Evolutionary conservation across 495 filamentous ascomycete species (phyloP).

Genomic region (Xylaria intraflava): DNA sequence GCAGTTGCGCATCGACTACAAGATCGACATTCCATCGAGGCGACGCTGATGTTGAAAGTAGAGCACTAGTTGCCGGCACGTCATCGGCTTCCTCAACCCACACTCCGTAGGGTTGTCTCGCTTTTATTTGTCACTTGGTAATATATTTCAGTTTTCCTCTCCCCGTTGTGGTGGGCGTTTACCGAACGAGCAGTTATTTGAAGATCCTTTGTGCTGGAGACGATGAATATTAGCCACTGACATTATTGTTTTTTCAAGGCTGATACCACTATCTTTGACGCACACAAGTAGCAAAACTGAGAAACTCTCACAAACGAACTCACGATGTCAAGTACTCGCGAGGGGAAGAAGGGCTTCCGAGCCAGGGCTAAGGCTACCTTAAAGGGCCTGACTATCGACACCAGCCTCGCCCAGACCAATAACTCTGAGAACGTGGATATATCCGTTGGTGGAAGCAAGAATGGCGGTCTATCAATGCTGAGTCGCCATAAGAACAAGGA

Average conservation of each 20-base stretch:
- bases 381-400: conserved; percentile 3
- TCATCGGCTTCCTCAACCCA: neutral
- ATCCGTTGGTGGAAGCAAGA: neutral
- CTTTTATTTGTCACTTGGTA: neutral
- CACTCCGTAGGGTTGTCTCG: neutral
- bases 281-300: neutral
- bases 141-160: neutral
- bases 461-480: neutral
- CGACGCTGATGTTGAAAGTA: neutral
- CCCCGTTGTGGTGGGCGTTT: neutral
- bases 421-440: neutral
- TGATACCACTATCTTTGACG: neutral
- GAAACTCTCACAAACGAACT: neutral
- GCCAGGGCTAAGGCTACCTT: neutral
- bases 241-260: neutral
- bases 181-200: neutral
- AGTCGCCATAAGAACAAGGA: neutral
- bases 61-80: neutral
- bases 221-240: neutral
- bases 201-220: neutral
- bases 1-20: neutral
- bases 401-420: neutral
- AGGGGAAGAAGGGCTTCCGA: neutral
- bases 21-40: neutral
- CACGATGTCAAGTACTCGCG: neutral